phyloP scores from a whole-genome alignment of 2,329 filamentous ascomycete species.

The Beauveria rudraprayagi region DNA sequence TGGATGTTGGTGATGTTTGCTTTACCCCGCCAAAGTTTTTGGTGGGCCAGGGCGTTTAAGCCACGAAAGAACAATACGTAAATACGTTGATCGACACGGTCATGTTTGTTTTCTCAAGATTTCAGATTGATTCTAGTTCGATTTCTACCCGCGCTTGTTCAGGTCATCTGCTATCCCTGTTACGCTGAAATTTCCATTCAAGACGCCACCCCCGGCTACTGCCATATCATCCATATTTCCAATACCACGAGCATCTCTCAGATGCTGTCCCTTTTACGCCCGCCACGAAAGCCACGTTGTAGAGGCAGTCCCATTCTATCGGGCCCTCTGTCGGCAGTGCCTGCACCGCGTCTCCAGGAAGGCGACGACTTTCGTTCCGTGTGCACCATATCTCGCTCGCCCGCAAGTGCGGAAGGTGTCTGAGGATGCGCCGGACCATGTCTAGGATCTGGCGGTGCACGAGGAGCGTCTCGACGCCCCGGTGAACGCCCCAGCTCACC shows the following conservation, averaged over 20 bases:
- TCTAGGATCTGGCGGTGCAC: neutral
- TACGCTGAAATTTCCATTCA: too few species aligned
- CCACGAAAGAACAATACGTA: neutral
- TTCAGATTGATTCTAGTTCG: neutral
- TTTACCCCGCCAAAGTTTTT: constrained; percentile 5
- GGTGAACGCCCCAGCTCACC: neutral
- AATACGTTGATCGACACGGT: too few species aligned
- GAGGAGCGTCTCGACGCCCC: neutral
- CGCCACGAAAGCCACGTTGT: neutral
- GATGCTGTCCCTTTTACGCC: neutral
- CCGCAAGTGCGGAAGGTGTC: neutral
- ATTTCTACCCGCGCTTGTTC: too few species aligned
- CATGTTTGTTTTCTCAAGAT: neutral
- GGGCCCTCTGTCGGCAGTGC: neutral
- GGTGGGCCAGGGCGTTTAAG: constrained; percentile 8
- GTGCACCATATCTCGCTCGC: neutral
- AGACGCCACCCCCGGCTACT: too few species aligned
- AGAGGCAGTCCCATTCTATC: neutral
- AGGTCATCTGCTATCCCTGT: neutral
- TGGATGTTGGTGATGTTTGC: constrained; percentile 4
- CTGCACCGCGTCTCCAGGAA: neutral
- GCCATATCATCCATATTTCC: too few species aligned
- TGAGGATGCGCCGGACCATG: neutral
- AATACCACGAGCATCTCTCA: neutral
- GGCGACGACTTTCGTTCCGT: neutral